Conservation (phyloP, 306 rosid species). For the Citrullus amarus region DNA sequence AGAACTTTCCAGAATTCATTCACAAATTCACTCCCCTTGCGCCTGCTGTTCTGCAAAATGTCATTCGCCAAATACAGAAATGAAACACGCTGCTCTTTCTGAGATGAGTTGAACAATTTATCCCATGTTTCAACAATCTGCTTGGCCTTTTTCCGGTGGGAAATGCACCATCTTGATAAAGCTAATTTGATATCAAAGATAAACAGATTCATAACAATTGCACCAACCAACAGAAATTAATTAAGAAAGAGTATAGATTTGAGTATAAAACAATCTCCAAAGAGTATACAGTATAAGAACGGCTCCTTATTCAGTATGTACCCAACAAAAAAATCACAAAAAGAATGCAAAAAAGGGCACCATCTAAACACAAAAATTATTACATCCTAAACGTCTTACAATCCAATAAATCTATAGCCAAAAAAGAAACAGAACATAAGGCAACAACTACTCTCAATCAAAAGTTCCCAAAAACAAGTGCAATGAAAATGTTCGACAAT, state of each 20-base stretch:
- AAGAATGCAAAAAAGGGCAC: background rate
- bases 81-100: conserved; percentile 59
- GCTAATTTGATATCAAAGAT: conserved; percentile 51
- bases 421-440: background rate
- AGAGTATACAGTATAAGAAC: background rate
- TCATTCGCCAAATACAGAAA: conserved; percentile 79
- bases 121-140: conserved; percentile 85
- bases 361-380: background rate
- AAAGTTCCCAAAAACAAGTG: background rate
- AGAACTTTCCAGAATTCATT: conserved; percentile 91
- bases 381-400: background rate
- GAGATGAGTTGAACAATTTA: conserved; percentile 63
- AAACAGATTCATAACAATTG: conserved; percentile 18
- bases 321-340: background rate
- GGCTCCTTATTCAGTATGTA: background rate
- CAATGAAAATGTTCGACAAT: background rate
- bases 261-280: conserved; percentile 3
- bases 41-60: conserved; percentile 85
- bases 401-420: background rate
- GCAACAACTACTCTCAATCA: background rate
- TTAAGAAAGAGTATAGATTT: background rate
- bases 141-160: conserved; percentile 69
- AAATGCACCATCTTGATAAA: conserved; percentile 70
- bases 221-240: background rate
- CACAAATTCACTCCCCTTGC: conserved; percentile 86